Evolutionary conservation across 2,329 filamentous ascomycete species (phyloP).

Genomic region (Fusarium nelsonii): DNA sequence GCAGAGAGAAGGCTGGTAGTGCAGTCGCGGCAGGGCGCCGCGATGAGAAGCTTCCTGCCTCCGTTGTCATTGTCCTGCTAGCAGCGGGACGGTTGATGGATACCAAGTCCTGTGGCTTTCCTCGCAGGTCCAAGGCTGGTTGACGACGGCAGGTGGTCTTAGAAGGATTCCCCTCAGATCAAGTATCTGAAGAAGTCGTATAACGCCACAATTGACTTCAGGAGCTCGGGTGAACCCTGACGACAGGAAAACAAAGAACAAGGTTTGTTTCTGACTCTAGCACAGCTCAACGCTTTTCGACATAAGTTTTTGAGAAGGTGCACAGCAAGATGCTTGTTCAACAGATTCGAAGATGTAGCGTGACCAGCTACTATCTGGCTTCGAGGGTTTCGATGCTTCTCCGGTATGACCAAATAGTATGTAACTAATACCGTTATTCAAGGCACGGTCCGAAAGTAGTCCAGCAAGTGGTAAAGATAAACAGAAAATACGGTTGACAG

Average conservation of each 20-base stretch:
- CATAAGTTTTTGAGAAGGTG: not conserved
- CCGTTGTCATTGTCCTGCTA: slow-evolving; percentile 44
- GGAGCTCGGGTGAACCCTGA: no score
- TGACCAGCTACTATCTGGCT: not conserved
- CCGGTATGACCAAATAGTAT: slow-evolving; percentile 8
- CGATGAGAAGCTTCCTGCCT: slow-evolving; percentile 51
- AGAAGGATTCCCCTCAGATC: not conserved
- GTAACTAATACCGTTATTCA: not conserved
- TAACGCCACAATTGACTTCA: no score
- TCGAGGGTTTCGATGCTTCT: slow-evolving; percentile 16
- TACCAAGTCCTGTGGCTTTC: not conserved
- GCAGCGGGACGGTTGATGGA: not conserved
- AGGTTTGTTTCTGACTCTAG: not conserved
- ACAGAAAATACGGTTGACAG: not conserved
- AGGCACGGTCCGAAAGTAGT: not conserved
- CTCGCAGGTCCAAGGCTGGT: not conserved
- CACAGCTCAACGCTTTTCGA: not conserved
- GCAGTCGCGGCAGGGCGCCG: slow-evolving; percentile 52
- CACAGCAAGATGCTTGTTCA: not conserved
- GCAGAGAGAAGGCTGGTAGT: slow-evolving; percentile 54
- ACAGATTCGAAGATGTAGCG: not conserved
- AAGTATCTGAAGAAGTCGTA: not conserved
- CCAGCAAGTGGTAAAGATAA: not conserved
- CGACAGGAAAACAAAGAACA: not conserved
- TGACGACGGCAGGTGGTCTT: not conserved